These are phyloP conservation scores for Phaseolus lunatus DNA, from an alignment of 306 rosid species.

Conservation along the genomic window DNA sequence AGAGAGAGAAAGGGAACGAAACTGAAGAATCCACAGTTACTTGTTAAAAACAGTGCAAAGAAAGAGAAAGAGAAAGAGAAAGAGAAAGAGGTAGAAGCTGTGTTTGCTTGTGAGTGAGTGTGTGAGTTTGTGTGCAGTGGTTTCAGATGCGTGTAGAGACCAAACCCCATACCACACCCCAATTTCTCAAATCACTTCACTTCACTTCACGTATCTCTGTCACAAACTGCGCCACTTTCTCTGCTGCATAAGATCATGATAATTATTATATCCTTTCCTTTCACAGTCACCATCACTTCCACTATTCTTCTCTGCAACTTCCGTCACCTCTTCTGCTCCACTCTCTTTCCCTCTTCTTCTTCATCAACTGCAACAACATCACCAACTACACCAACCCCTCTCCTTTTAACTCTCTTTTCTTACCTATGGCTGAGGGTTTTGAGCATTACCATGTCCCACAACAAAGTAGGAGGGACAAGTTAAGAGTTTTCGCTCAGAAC, in stretches of 20 bases:
- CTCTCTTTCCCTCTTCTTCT: slow-evolving; percentile 28
- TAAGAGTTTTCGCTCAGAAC: slow-evolving; percentile 60
- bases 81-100: neutral
- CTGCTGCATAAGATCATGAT: slow-evolving; percentile 46
- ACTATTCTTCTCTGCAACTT: slow-evolving; percentile 39
- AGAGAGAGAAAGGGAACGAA: slow-evolving; percentile 5
- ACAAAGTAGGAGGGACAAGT: slow-evolving; percentile 91
- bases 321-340: slow-evolving; percentile 20
- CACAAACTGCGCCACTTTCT: slow-evolving; percentile 41
- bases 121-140: slow-evolving; percentile 40
- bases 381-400: neutral
- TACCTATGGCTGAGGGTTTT: slow-evolving; percentile 80
- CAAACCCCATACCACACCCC: slow-evolving; percentile 38
- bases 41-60: neutral
- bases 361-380: neutral
- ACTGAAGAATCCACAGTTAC: neutral
- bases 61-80: neutral
- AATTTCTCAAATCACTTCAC: neutral
- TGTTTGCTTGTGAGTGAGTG: slow-evolving; percentile 41
- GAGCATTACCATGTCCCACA: slow-evolving; percentile 89
- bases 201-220: slow-evolving; percentile 54
- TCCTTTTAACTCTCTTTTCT: neutral
- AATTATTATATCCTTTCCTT: slow-evolving; percentile 52
- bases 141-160: slow-evolving; percentile 45
- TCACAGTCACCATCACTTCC: slow-evolving; percentile 51